Base-by-base conservation (phyloP, 2,329 filamentous ascomycete species). In the Sordariomycetes sp. region DNA sequence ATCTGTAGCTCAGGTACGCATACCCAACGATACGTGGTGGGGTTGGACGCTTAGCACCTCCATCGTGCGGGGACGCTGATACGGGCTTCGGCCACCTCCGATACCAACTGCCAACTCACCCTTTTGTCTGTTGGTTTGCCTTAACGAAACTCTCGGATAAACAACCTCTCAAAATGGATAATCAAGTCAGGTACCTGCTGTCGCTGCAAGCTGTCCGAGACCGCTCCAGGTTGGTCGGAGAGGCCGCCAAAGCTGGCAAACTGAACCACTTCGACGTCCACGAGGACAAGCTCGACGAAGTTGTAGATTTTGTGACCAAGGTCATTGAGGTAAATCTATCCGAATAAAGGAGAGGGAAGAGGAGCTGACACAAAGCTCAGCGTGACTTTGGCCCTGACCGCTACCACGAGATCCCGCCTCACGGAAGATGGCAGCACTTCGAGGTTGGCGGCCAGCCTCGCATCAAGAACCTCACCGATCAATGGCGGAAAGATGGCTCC, bases 341-440 rank as follows among this genome's bases (percentile, higher is more conserved):
- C 1, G 26, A 15, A 15, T 16, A 11, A 11, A n/a, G 15, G 14
- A 30, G 24, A 25, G 15, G 16, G 2, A 39, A 21, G 23, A 23
- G 24, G 12, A 25, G 14, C 26, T 45, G 21, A 41, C 35, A 10
- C n/a, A n/a, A 11, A 26, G 20, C 4, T 6, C 21, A 71, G 67
- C 62, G 67, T 14, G 67, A 71, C 41, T 71, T 66, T 39, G 67
- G 67, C 0, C 67, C 67, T 1, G 57, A 67, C 39, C 56, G 49
- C 14, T 67, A 53, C 41, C 38, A 62, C 32, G 46, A 54, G 1
- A 75, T 75, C 33, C 70, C 70, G 0, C 66, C 69, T 8, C 70
- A 75, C 40, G 73, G 65, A 8, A 64, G 75, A 28, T 79, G 75
- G 69, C 75, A 79, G 46, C 75, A 79, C 51, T 79, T 79, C 42